Base-by-base conservation (phyloP, 2,329 filamentous ascomycete genomes). In the Dothideomycetes sp. region DNA sequence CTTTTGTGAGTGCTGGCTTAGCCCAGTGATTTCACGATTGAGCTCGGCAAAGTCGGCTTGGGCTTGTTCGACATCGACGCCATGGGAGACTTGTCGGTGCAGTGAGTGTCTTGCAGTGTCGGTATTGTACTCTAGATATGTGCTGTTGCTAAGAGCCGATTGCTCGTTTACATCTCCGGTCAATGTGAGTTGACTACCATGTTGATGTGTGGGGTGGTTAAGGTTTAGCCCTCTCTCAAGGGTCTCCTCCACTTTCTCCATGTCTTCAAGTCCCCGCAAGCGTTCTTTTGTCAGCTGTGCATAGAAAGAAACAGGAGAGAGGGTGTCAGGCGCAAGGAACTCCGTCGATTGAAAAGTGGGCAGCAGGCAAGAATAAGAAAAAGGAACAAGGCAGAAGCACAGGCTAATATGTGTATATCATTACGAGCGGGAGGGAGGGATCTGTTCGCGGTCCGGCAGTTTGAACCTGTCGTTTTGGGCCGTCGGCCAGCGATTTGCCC, bases 41-140 rank as follows among this genome's bases (percentile, higher is more conserved):
- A 88, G 67, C 47, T 82, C 70, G 0, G 72, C 73, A 47, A 87
- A 88, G 18, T 86, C 80, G 22, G 73, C 73, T 57, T 84, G 74
- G 32, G 82, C 82, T 38, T 73, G 71, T 43, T 74, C 65, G 37
- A 88, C 70, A 7, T 81, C 77, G 22, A 87, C 70, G 16, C 76
- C 75, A 27, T 27, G 22, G 22, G 22, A 27, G n/a, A n/a, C n/a
- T n/a, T 27, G 37, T n/a, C 3, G 29, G 19, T 18, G 17, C 29
- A n/a, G 38, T 35, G 33, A 9, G 11, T n/a, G 2, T 14, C 2
- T 16, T 16, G 3, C 14, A 17, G 8, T 29, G 5, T 19, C 14
- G 16, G 16, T 15, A 39, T 10, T 40, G 3, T 16, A 35, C 14
- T 35, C 2, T 5, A 19, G 22, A 2, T 37, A 19, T 22, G 19